A percentile compares a stretch with the other conserved stretches of the same genome.
These are phyloP conservation scores for Trichosanthes truncata DNA, from an alignment of 306 rosid genomes.

Conservation along the genomic window DNA sequence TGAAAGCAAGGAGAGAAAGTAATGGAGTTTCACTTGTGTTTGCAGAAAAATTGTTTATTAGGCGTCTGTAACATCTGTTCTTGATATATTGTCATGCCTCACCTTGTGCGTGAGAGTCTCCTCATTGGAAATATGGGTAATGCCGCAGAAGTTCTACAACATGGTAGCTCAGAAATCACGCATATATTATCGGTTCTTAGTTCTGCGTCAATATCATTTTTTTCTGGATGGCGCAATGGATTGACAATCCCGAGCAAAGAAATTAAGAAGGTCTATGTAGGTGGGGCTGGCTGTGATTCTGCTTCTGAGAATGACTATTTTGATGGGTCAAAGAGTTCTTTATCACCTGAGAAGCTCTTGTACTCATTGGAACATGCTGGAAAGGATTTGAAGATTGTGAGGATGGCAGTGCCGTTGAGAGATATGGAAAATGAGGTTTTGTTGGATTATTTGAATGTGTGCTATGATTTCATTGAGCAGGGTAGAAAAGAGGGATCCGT, in stretches of 20 bases:
- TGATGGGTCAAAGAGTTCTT: constrained; percentile 30
- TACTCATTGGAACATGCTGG: constrained; percentile 87
- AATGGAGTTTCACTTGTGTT: not conserved
- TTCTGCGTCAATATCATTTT: constrained; percentile 67
- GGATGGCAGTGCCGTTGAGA: constrained; percentile 83
- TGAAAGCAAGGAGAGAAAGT: not conserved
- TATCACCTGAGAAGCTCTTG: constrained; percentile 46
- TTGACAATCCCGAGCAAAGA: constrained; percentile 51
- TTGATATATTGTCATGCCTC: constrained; percentile 46
- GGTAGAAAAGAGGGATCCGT: constrained; percentile 74
- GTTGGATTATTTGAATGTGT: constrained; percentile 71
- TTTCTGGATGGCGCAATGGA: constrained; percentile 59
- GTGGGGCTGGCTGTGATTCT: constrained; percentile 14
- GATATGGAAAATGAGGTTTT: constrained; percentile 74
- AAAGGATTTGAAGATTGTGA: constrained; percentile 53
- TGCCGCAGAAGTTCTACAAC: constrained; percentile 65
- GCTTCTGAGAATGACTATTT: constrained; percentile 24
- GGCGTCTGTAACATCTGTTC: not conserved
- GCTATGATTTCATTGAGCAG: constrained; percentile 67
- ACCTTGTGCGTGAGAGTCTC: constrained; percentile 68
- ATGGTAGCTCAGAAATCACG: constrained; percentile 36
- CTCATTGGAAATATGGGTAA: constrained; percentile 70
- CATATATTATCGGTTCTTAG: constrained; percentile 79
- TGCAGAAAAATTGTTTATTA: not conserved
- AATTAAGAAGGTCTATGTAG: constrained; percentile 49